Percentiles rank a stretch among this genome's conserved stretches.
Evolutionary conservation across 2,329 filamentous ascomycete genomes (phyloP).

Genomic region (Penicillium aurantiogriseum): DNA sequence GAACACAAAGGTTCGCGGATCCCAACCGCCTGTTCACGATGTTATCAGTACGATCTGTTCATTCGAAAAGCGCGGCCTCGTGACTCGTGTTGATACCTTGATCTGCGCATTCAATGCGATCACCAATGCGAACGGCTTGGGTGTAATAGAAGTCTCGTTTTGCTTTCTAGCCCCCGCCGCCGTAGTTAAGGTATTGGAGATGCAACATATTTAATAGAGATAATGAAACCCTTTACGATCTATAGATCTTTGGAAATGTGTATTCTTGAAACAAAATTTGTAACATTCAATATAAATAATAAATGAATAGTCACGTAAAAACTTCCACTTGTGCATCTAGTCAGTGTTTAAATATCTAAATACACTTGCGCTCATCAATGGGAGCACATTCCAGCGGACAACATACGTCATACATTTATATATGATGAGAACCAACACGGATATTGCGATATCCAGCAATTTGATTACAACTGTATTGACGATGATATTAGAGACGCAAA

Average conservation of each 20-base stretch:
- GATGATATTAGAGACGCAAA: neutral
- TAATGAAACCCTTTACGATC: neutral
- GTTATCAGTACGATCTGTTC: neutral
- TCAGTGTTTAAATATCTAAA: neutral
- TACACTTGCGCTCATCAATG: neutral
- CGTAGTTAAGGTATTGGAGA: conserved; percentile 43
- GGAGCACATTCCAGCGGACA: neutral
- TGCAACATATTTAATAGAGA: conserved; percentile 32
- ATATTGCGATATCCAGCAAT: no score
- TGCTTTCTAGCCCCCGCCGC: conserved; percentile 39
- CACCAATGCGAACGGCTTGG: conserved; percentile 51
- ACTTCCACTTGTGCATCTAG: neutral
- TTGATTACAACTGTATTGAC: neutral
- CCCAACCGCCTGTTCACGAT: conserved; percentile 35
- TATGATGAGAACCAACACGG: no score
- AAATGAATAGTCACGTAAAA: neutral
- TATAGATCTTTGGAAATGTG: neutral
- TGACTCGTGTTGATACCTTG: conserved; percentile 19
- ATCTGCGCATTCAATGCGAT: conserved; percentile 46
- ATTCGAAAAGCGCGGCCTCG: neutral
- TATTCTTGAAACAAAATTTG: neutral
- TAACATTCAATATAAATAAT: neutral
- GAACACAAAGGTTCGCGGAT: conserved; percentile 25
- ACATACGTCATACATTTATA: neutral
- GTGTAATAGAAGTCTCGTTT: conserved; percentile 41